Conservation (phyloP, 768 basidiomycete species). For the Mycena crocata region DNA sequence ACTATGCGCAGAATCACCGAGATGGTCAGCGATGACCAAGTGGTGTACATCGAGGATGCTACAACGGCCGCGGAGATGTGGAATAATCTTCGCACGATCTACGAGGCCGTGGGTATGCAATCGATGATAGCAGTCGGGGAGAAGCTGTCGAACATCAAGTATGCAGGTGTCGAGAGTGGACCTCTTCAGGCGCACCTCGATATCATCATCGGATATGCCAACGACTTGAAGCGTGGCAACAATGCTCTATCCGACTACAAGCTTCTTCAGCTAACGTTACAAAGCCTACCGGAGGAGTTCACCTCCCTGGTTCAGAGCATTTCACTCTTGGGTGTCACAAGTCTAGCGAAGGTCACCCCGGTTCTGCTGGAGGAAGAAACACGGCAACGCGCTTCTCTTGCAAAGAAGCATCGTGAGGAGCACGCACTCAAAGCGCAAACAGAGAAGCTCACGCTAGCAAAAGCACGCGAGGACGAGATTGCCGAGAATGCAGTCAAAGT, state of each 20-base stretch:
- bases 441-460: neutral
- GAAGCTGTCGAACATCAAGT: neutral
- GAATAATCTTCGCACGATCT: neutral
- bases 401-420: neutral
- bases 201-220: neutral
- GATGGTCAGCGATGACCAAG: conserved; percentile 12
- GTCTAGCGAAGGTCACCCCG: neutral
- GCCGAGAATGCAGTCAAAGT: neutral
- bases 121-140: neutral
- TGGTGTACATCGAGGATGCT: neutral
- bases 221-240: conserved; percentile 1
- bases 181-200: neutral
- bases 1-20: conserved; percentile 6
- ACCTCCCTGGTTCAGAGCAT: neutral
- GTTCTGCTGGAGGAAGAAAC: neutral
- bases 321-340: neutral
- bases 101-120: conserved; percentile 1
- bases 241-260: neutral
- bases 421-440: neutral
- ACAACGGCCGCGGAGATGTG: neutral
- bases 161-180: neutral
- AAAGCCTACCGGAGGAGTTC: conserved; percentile 1
- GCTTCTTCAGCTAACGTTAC: neutral
- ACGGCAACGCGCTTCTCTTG: neutral
- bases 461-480: neutral